phyloP scores from a whole-genome alignment of 1,284 basidiomycete species.

The Inonotus obliquus region DNA sequence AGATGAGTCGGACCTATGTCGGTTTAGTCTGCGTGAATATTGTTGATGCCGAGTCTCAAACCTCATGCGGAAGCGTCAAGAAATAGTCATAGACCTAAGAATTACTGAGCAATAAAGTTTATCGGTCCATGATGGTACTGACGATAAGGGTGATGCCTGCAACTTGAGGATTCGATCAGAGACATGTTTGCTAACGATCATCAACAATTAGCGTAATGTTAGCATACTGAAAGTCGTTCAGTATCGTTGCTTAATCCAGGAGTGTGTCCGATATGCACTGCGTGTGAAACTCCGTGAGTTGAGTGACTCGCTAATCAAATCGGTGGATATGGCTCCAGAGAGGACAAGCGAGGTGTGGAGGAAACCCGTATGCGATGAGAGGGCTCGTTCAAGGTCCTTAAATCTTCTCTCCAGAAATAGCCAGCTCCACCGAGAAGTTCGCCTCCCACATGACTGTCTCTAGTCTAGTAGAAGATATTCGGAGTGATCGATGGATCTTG shows the following conservation, averaged over 20 bases:
- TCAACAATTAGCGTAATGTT: background rate
- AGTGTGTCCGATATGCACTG: no score
- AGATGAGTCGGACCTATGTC: conserved; percentile 10
- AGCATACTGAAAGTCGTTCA: conserved; percentile 2
- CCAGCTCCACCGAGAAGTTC: no score
- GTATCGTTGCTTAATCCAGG: background rate
- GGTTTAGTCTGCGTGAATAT: background rate
- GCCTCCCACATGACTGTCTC: no score
- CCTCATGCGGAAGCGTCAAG: conserved; percentile 7
- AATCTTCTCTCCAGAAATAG: no score
- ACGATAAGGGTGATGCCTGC: conserved; percentile 2
- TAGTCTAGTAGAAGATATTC: no score
- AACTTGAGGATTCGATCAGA: background rate
- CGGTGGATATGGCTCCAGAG: no score
- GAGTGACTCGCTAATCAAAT: no score
- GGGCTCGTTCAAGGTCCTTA: no score
- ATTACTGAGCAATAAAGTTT: background rate
- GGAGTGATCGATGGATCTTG: no score
- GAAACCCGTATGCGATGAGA: no score
- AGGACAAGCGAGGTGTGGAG: no score
- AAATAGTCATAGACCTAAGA: conserved; percentile 3
- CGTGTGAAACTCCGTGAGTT: no score
- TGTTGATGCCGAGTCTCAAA: background rate
- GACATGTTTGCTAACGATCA: background rate
- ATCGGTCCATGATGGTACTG: background rate